phyloP scores from a whole-genome alignment of 2,329 filamentous ascomycete genomes.

The Ilyonectria mors-panacis region DNA sequence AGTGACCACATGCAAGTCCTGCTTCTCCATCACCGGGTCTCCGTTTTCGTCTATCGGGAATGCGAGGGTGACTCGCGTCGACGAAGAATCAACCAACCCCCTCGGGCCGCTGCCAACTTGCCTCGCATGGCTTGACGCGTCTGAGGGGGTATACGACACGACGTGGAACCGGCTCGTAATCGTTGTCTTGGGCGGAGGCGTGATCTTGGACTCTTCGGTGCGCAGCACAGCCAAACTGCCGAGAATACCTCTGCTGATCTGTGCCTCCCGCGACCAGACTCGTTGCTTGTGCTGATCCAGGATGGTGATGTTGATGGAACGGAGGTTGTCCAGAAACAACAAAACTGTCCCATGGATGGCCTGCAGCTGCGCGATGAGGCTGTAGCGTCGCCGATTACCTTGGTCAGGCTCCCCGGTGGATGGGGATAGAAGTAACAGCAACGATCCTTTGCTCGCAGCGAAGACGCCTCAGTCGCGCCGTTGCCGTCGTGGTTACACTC shows the following conservation, averaged over 20 bases:
- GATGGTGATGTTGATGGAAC: neutral
- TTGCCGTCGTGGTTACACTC: neutral
- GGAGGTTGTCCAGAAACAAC: neutral
- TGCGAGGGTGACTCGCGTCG: neutral
- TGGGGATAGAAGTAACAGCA: constrained; percentile 1
- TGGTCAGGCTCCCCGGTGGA: neutral
- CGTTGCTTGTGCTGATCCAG: neutral
- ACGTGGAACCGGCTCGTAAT: neutral
- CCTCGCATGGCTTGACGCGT: neutral
- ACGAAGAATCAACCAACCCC: neutral
- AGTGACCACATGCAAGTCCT: neutral
- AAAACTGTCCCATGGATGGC: constrained; percentile 1
- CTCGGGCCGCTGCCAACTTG: neutral
- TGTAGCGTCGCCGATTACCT: neutral
- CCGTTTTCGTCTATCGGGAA: neutral
- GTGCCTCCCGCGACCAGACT: neutral
- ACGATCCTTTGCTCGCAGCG: neutral
- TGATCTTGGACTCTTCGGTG: neutral
- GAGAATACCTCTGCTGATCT: neutral
- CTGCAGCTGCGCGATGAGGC: neutral
- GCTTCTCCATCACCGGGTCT: neutral
- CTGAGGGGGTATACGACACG: neutral
- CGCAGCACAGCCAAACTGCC: neutral
- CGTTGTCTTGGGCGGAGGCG: neutral
- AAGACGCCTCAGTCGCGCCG: neutral